These are phyloP conservation scores for Heracleum sosnowskyi DNA, from an alignment of 129 eudicot species.

Conservation along the genomic window DNA sequence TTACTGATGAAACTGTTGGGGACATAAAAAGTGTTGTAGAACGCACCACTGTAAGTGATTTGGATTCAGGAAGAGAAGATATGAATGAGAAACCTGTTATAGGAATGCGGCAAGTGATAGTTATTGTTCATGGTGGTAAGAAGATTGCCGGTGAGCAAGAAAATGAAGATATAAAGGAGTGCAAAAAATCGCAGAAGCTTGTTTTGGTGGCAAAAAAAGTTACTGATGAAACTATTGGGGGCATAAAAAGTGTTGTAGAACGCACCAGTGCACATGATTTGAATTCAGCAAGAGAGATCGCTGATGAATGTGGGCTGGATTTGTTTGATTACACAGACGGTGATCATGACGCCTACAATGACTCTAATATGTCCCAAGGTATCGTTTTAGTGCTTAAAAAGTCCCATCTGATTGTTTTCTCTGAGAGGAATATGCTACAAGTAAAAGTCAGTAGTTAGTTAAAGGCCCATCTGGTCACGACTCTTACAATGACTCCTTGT, in stretches of 20 bases:
- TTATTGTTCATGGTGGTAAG: slow-evolving; percentile 21
- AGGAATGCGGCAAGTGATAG: slow-evolving; percentile 20
- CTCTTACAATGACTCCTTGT: neutral
- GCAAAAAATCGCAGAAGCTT: neutral
- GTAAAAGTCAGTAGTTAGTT: neutral
- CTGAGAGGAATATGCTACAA: neutral
- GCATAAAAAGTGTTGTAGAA: neutral
- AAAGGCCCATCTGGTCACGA: no score
- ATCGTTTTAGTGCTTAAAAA: neutral
- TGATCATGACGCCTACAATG: slow-evolving; percentile 4
- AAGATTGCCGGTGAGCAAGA: neutral
- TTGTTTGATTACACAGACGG: slow-evolving; percentile 12
- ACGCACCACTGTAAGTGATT: no score
- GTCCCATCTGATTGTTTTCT: neutral
- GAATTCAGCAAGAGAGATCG: slow-evolving; percentile 17
- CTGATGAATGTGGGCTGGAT: slow-evolving; percentile 24
- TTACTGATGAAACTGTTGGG: neutral
- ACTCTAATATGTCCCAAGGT: slow-evolving; percentile 21
- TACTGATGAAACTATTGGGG: neutral
- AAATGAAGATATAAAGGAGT: neutral
- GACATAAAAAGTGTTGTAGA: neutral
- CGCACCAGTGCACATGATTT: neutral
- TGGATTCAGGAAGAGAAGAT: neutral
- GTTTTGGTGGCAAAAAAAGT: slow-evolving; percentile 4
- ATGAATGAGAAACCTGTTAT: slow-evolving; percentile 13